Conservation (phyloP, 1,139 yeast species). For the Wickerhamiella pararugosa region DNA sequence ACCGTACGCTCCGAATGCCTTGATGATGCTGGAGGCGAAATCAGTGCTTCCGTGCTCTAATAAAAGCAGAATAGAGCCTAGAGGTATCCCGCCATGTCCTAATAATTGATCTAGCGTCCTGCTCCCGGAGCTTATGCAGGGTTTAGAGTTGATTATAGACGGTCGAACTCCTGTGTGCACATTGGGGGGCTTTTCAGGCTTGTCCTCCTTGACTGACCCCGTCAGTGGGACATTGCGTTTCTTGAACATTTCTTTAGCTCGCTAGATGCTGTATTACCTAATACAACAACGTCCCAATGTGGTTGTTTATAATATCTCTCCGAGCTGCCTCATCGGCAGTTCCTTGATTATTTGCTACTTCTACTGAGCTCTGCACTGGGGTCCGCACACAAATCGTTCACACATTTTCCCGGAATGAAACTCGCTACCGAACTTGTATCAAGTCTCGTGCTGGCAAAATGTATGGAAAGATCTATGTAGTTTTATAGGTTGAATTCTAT, state of each 20-base stretch:
- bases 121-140: constrained; percentile 66
- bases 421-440: no score
- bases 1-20: constrained; percentile 71
- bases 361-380: no score
- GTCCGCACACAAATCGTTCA: no score
- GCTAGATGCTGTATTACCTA: no score
- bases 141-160: constrained; percentile 58
- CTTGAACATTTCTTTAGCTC: background rate
- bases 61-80: constrained; percentile 53
- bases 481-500: no score
- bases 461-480: no score
- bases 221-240: constrained; percentile 1
- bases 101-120: constrained; percentile 58
- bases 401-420: no score
- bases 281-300: no score
- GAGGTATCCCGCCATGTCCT: constrained; percentile 74
- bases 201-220: background rate
- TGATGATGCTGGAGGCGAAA: constrained; percentile 56
- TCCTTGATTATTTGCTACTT: no score
- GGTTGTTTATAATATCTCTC: no score
- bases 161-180: constrained; percentile 46
- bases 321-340: no score
- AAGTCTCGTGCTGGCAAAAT: no score
- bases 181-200: background rate
- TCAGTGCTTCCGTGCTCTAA: constrained; percentile 88